Percentiles rank a stretch among this genome's conserved stretches.
These are phyloP conservation scores for Eucalyptus marginata DNA, from an alignment of 345 rosid genomes.

Conservation along the genomic window DNA sequence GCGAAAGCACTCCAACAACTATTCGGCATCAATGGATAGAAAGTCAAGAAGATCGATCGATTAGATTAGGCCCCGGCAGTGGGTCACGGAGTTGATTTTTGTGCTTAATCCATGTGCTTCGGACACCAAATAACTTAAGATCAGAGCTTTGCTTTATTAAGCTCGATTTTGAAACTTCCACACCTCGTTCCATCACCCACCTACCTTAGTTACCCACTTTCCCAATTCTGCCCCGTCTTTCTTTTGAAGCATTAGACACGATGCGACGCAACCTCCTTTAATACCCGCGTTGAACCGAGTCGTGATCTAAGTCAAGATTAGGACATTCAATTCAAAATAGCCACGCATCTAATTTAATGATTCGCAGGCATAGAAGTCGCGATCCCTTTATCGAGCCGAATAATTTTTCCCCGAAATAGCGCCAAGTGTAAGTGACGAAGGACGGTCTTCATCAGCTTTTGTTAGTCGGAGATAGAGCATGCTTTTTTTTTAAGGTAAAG, in stretches of 20 bases:
- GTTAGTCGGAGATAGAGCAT: background rate
- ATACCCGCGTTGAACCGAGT: background rate
- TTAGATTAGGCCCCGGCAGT: background rate
- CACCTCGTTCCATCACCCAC: background rate
- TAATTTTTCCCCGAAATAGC: background rate
- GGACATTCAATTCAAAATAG: background rate
- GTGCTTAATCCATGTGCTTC: background rate
- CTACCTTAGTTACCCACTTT: background rate
- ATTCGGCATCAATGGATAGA: background rate
- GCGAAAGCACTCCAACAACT: background rate
- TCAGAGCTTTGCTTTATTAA: background rate
- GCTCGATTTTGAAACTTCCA: background rate
- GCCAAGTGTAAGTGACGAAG: background rate
- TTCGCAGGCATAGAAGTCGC: background rate
- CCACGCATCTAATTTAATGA: background rate
- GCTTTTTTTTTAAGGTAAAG: background rate
- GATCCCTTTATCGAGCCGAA: background rate
- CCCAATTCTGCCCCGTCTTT: background rate
- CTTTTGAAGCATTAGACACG: background rate
- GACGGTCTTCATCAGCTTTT: background rate
- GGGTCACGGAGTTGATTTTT: background rate
- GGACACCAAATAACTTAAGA: background rate
- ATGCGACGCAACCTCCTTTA: background rate
- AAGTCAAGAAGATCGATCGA: background rate
- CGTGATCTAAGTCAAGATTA: background rate